Evolutionary conservation across 2,329 filamentous ascomycete genomes (phyloP).

Genomic region (Xylariales sp.): DNA sequence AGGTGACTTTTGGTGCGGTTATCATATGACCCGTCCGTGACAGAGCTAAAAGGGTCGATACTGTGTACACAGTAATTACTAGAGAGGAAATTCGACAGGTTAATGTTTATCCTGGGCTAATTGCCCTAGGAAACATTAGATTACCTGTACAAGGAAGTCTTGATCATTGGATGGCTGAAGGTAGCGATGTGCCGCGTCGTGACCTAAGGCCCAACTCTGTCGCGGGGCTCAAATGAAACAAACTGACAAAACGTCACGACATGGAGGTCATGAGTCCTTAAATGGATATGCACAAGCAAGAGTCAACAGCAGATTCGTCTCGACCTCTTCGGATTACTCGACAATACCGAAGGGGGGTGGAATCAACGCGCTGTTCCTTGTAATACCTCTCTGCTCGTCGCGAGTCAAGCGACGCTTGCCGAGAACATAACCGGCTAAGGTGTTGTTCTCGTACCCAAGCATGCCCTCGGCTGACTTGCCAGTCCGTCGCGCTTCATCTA

Average conservation of each 20-base stretch:
- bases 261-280: too few relatives aligned
- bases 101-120: too few relatives aligned
- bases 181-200: too few relatives aligned
- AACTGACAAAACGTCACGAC: too few relatives aligned
- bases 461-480: slow-evolving; percentile 15
- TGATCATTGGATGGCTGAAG: too few relatives aligned
- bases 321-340: neutral
- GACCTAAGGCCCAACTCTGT: too few relatives aligned
- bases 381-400: slow-evolving; percentile 1
- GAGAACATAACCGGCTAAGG: slow-evolving; percentile 12
- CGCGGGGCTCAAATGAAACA: too few relatives aligned
- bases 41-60: neutral
- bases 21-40: neutral
- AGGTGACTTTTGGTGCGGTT: neutral
- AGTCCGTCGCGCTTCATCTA: slow-evolving; percentile 16
- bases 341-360: neutral
- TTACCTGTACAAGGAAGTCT: too few relatives aligned
- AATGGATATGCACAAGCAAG: too few relatives aligned
- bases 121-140: too few relatives aligned
- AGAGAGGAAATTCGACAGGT: too few relatives aligned
- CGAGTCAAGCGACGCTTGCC: slow-evolving; percentile 6
- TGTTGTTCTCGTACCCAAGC: slow-evolving; percentile 17
- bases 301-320: neutral
- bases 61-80: neutral
- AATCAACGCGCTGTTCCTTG: neutral